Evolutionary conservation across 129 eudicot genomes (phyloP).

Genomic region (Mikania micrantha): DNA sequence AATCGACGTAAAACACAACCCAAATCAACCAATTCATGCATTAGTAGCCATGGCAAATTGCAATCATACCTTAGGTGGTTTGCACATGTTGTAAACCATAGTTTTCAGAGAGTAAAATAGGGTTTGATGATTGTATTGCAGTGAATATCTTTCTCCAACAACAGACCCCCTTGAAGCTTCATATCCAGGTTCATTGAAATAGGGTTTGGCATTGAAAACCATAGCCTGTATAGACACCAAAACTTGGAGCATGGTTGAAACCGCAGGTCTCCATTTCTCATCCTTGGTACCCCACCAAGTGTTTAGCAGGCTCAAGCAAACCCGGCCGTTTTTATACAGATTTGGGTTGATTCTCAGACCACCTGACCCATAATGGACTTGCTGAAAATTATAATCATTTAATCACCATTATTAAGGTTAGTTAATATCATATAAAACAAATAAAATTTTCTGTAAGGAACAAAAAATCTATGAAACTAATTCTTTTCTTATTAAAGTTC

Average conservation of each 20-base stretch:
- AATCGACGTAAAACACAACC: neutral
- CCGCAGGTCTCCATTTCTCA: slow-evolving; percentile 60
- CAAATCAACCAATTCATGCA: neutral
- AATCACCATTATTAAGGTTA: neutral
- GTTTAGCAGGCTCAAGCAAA: slow-evolving; percentile 74
- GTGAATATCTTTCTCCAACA: slow-evolving; percentile 26
- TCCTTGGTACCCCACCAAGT: slow-evolving; percentile 57
- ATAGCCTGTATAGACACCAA: slow-evolving; percentile 80
- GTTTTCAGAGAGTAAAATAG: slow-evolving; percentile 44
- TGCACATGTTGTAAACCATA: slow-evolving; percentile 47
- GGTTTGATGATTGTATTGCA: slow-evolving; percentile 40
- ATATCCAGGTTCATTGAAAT: slow-evolving; percentile 55
- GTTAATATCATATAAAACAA: neutral
- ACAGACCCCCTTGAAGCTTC: slow-evolving; percentile 6
- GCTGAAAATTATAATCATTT: slow-evolving; percentile 31
- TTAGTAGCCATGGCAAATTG: neutral
- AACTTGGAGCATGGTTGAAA: slow-evolving; percentile 77
- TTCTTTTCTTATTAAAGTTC: no score
- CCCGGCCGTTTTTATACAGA: slow-evolving; percentile 45
- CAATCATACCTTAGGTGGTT: slow-evolving; percentile 65
- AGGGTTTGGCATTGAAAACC: slow-evolving; percentile 65
- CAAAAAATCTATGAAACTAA: no score
- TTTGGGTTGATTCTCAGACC: slow-evolving; percentile 81
- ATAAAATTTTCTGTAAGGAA: neutral
- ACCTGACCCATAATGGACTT: slow-evolving; percentile 62